These are phyloP conservation scores for Aureobasidium sp. DNA, from an alignment of 2,329 filamentous ascomycete species.

Conservation along the genomic window DNA sequence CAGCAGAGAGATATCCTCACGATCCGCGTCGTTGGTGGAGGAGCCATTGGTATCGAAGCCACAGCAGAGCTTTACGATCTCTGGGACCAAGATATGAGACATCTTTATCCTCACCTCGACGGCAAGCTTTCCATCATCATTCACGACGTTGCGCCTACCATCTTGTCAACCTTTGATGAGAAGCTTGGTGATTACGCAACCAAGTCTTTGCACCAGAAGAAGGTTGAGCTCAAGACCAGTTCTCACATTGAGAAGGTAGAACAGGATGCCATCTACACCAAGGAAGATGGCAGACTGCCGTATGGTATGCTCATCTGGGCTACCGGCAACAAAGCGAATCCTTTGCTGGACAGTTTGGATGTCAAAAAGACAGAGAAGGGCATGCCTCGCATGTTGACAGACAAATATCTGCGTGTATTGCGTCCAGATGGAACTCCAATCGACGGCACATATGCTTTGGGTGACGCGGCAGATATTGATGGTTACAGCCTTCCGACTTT, in stretches of 20 bases:
- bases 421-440: constrained; percentile 22
- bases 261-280: constrained; percentile 27
- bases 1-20: constrained; percentile 29
- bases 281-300: constrained; percentile 28
- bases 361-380: constrained; percentile 28
- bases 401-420: constrained; percentile 26
- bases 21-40: constrained; percentile 35
- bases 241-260: constrained; percentile 32
- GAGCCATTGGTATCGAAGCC: constrained; percentile 36
- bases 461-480: constrained; percentile 34
- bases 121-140: constrained; percentile 33
- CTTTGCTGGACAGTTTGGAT: constrained; percentile 28
- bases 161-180: constrained; percentile 35
- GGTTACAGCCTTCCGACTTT: constrained; percentile 28
- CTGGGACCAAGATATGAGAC: constrained; percentile 30
- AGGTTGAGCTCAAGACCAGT: constrained; percentile 33
- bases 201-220: constrained; percentile 28
- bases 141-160: constrained; percentile 36
- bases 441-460: constrained; percentile 27
- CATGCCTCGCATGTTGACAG: constrained; percentile 30
- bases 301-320: constrained; percentile 35
- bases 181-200: constrained; percentile 36
- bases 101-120: constrained; percentile 35
- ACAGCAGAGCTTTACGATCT: constrained; percentile 39
- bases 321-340: constrained; percentile 30